Evolutionary conservation across 208 protist species (phyloP).

Genomic region (Porcisia deanei): DNA sequence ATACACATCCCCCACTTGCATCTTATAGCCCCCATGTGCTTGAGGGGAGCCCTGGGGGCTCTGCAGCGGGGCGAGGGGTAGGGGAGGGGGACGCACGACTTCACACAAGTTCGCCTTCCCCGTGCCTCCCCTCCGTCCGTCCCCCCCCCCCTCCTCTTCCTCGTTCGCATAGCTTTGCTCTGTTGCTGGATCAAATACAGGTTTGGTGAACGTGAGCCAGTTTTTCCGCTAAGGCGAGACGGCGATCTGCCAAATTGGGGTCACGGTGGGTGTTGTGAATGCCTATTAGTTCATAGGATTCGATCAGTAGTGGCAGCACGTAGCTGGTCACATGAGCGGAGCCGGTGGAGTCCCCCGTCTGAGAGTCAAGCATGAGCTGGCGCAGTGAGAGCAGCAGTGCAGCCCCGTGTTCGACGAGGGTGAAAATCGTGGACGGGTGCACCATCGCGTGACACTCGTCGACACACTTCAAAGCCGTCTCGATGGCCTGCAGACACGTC

Average conservation of each 20-base stretch:
- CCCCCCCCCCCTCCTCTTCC: not conserved
- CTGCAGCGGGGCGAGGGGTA: not conserved
- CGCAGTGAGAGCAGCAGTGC: constrained; percentile 37
- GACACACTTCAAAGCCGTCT: constrained; percentile 41
- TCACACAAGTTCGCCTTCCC: not conserved
- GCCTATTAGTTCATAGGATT: constrained; percentile 49
- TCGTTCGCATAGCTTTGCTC: not conserved
- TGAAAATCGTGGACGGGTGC: constrained; percentile 53
- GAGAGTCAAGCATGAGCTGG: constrained; percentile 21
- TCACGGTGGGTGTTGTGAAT: constrained; percentile 22
- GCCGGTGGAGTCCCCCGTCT: constrained; percentile 25
- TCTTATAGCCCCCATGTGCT: not conserved
- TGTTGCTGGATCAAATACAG: not conserved
- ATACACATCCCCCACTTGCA: not conserved
- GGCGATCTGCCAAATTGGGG: constrained; percentile 19
- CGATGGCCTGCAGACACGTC: constrained; percentile 46
- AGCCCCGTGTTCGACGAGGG: constrained; percentile 50
- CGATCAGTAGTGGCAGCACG: constrained; percentile 55
- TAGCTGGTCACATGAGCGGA: constrained; percentile 14
- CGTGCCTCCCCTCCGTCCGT: not conserved
- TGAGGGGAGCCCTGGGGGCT: not conserved
- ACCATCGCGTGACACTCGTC: constrained; percentile 43
- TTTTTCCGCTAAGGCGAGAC: constrained; percentile 46
- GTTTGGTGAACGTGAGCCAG: constrained; percentile 46
- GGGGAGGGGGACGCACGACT: too few species aligned